A percentile compares a stretch with the other conserved stretches of the same genome.
phyloP scores from a whole-genome alignment of 2,329 filamentous ascomycete species.

The Ophiostoma perfectum region DNA sequence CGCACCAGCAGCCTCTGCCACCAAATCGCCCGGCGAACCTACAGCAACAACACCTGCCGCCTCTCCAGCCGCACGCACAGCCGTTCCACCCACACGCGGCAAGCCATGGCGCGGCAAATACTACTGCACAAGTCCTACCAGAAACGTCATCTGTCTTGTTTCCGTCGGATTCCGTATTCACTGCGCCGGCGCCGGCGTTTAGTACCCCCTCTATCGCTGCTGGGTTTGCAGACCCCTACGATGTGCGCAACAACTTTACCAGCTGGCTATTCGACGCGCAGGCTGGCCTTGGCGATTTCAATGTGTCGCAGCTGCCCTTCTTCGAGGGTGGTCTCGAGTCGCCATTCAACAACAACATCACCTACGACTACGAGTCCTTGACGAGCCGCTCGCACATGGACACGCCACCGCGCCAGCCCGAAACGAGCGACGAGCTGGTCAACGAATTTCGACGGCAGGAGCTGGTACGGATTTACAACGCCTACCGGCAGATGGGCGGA shows the following conservation, averaged over 20 bases:
- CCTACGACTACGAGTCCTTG: constrained; percentile 48
- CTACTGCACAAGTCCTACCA: no score
- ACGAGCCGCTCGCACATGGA: constrained; percentile 45
- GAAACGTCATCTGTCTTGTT: neutral
- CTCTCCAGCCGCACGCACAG: constrained; percentile 4
- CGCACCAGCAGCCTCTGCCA: neutral
- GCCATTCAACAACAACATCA: constrained; percentile 47
- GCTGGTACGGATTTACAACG: constrained; percentile 33
- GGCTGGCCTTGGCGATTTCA: constrained; percentile 40
- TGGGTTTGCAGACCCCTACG: constrained; percentile 35
- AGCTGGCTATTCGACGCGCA: constrained; percentile 49
- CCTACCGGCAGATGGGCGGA: constrained; percentile 39
- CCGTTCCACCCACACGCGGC: neutral
- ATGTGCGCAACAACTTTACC: constrained; percentile 43
- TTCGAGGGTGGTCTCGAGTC: constrained; percentile 47
- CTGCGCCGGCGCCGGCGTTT: constrained; percentile 31
- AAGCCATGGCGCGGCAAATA: neutral
- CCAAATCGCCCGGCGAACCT: neutral
- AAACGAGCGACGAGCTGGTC: constrained; percentile 41
- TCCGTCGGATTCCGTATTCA: constrained; percentile 21
- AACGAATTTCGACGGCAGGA: constrained; percentile 43
- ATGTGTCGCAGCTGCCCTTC: constrained; percentile 42
- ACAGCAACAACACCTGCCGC: neutral
- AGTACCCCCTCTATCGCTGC: constrained; percentile 27
- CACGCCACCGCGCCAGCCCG: constrained; percentile 38